These are phyloP conservation scores for Hepatocystis sp. DNA, from an alignment of 169 alveolate species.

Conservation along the genomic window DNA sequence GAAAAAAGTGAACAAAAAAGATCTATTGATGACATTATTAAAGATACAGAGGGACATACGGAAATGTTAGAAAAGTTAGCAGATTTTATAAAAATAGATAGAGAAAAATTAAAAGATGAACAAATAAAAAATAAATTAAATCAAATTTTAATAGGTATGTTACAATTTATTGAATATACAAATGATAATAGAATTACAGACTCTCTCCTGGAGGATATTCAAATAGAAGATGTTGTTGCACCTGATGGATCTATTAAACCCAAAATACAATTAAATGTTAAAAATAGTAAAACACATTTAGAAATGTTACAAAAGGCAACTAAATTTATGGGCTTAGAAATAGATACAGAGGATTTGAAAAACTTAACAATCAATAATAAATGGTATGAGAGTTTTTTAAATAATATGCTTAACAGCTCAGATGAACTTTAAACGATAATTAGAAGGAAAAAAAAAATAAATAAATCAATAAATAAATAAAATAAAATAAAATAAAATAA, in stretches of 20 bases:
- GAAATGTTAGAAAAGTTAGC: constrained; percentile 74
- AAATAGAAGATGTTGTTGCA: constrained; percentile 42
- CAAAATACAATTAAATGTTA: constrained; percentile 39
- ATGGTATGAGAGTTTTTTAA: constrained; percentile 68
- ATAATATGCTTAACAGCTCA: constrained; percentile 46
- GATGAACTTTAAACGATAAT: constrained; percentile 56
- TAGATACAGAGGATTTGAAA: constrained; percentile 47
- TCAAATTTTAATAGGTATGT: constrained; percentile 70
- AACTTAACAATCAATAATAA: constrained; percentile 49
- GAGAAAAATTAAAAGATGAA: constrained; percentile 37
- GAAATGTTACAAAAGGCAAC: constrained; percentile 74
- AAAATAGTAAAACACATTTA: constrained; percentile 46
- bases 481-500: no score
- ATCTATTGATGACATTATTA: constrained; percentile 65
- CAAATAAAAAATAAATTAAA: constrained; percentile 59
- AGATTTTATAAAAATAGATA: constrained; percentile 27
- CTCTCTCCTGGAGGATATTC: constrained; percentile 34
- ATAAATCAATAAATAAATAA: no score
- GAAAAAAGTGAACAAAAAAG: constrained; percentile 55
- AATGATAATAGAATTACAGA: constrained; percentile 28
- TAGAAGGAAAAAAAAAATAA: not conserved
- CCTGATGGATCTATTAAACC: constrained; percentile 35
- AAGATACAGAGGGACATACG: constrained; percentile 66
- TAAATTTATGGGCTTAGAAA: constrained; percentile 62
- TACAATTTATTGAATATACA: constrained; percentile 63